Base-by-base conservation (phyloP, 1,139 yeast genomes). In the Kurtzmaniella quercitrusa region DNA sequence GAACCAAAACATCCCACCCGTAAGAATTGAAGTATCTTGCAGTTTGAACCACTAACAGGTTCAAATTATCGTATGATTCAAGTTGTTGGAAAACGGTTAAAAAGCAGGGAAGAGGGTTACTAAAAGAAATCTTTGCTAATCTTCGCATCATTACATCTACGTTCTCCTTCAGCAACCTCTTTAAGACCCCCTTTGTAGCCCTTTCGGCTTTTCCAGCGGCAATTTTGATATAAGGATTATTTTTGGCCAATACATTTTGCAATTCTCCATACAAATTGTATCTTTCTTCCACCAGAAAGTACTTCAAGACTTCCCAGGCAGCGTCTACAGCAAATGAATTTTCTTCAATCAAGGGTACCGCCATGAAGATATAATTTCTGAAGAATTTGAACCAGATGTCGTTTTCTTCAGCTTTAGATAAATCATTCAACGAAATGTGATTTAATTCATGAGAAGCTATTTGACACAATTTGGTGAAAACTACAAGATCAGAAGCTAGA, bases 41-140 rank as follows among this genome's bases (percentile, higher is more conserved):
- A 2, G 95, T 81, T 44, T 85, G 86, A 10, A 89, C 91, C 11
- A 93, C 82, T 45, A 90, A 70, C 39, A 79, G 82, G 43, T 83
- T 88, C 51, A 90, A 77, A 58, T 90, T 93, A 58, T 87, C 96
- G 58, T 93, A 94, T 66, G 95, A 89, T 60, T 94, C 98, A 48
- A 93, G 82, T 55, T 84, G 91, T 45, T 77, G 79, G 23, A 85
- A 68, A 36, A 83, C 73, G 1, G 85, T 77, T 36, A 74, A 63
- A 33, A 85, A 77, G 27, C 94, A 80, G 1, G 96, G 88, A 25
- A 93, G 60, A 1, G 98, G 98, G 57, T 90, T 90, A 1, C 87
- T 70, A 48, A 80, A 83, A 25, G 91, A 78, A n/a, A 87, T 71
- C 48, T 84, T 83, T 0, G 96, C 86, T 31, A 93, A 68, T 46